Evolutionary conservation across 1,139 yeast genomes (phyloP), one percentile per base, ranked within the genome.

Genomic region (Suhomyces terraborum): DNA sequence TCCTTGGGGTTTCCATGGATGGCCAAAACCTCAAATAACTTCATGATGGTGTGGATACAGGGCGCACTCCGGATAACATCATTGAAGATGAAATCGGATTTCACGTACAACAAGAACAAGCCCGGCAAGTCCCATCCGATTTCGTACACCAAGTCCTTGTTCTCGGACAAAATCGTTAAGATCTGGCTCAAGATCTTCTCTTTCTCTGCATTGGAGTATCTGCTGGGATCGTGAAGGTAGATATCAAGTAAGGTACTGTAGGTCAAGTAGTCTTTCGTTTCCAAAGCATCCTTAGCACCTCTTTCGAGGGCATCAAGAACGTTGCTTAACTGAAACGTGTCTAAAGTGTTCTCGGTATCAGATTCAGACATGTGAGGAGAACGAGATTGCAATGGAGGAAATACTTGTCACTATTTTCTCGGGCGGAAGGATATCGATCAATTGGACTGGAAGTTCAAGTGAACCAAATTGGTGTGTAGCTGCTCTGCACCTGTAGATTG

Each of bases 51-150:
- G 47, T 59, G 58, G 10, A 65, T 59, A 39, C 69, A 56, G 3
- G 77, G 77, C 5, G 66, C 62, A 3, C 42, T 23, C 32, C 75
- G 56, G 16, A 73, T 48, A 1, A 59, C 40, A 2, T 38, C 46
- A 4, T 32, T 22, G 35, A 55, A 52, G 19, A 28, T 35, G 32
- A 36, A 43, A 21, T 51, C 51, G 8, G 50, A 58, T 21, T 67
- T 77, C 12, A 77, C 49, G 50, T 68, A 80, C 4, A 64, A 61
- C 31, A 87, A 56, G 14, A 89, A 53, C 32, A 86, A 56, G 23
- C 70, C 74, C 0, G 96, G 96, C 17, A 89, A 58, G 59, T 89
- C 96, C 97, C 97, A 89, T 2, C 95, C 95, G 44, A 88, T 78
- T 51, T 84, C 87, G 45, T 75, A 67, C 0, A 82, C 68, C 26